Percentiles rank a stretch among this genome's conserved stretches.
Evolutionary conservation across 345 rosid genomes (phyloP).

Genomic region (Euphorbia lathyris): DNA sequence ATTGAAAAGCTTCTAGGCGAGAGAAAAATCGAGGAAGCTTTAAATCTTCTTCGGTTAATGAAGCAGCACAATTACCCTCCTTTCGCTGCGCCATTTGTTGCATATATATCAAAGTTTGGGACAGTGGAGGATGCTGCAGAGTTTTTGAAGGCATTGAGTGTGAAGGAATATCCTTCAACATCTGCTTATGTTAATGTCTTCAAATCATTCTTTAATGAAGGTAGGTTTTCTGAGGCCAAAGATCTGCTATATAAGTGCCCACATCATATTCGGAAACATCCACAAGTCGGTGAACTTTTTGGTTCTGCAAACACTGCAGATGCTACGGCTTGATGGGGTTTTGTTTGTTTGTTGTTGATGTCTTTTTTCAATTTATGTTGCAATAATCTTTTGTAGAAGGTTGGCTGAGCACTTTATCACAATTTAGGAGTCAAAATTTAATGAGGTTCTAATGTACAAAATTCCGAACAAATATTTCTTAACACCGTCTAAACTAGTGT

Average conservation of each 20-base stretch:
- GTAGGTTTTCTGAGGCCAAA: constrained; percentile 74
- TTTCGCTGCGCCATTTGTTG: constrained; percentile 55
- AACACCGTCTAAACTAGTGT: no score
- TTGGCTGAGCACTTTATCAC: no score
- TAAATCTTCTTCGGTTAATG: constrained; percentile 68
- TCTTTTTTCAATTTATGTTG: no score
- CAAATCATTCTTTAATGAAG: constrained; percentile 61
- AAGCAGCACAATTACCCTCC: constrained; percentile 64
- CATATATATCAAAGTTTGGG: constrained; percentile 69
- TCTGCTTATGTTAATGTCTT: constrained; percentile 54
- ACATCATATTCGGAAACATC: constrained; percentile 68
- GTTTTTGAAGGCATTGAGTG: constrained; percentile 59
- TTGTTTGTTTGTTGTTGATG: no score
- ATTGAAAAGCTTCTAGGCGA: constrained; percentile 66
- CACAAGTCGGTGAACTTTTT: constrained; percentile 55
- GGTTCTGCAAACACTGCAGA: constrained; percentile 37
- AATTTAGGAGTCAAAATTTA: no score
- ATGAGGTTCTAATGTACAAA: no score
- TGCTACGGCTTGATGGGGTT: background rate
- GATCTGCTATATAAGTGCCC: constrained; percentile 66
- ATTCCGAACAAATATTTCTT: no score
- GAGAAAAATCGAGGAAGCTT: constrained; percentile 71
- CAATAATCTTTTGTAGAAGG: no score
- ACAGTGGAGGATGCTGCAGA: constrained; percentile 60
- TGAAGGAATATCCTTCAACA: constrained; percentile 57